Evolutionary conservation across 2,329 filamentous ascomycete species (phyloP).

Genomic region (Arthrobotrys entomopaga): DNA sequence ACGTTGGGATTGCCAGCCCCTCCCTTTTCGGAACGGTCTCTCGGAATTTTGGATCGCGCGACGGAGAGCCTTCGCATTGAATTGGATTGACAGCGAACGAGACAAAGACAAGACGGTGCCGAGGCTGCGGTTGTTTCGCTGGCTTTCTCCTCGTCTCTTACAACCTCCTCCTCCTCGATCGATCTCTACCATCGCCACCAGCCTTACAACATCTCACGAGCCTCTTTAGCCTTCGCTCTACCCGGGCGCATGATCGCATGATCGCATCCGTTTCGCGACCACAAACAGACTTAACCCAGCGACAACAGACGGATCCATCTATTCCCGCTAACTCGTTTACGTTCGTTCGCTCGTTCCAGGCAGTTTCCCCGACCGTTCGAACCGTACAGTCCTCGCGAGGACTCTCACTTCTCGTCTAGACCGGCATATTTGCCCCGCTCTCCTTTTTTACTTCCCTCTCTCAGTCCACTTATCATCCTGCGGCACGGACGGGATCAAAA

Average conservation of each 20-base stretch:
- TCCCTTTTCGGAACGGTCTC: conserved; percentile 44
- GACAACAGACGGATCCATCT: conserved; percentile 7
- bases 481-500: conserved; percentile 3
- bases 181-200: not conserved
- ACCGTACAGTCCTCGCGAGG: conserved; percentile 22
- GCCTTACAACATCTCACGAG: not conserved
- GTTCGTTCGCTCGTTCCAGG: conserved; percentile 2
- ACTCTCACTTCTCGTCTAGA: conserved; percentile 34
- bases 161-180: conserved; percentile 22
- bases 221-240: conserved; percentile 17
- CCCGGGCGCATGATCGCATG: conserved; percentile 29
- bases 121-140: conserved; percentile 20
- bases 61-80: too few relatives aligned
- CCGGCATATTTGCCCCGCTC: conserved; percentile 1
- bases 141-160: not conserved
- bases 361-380: conserved; percentile 19
- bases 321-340: conserved; percentile 6
- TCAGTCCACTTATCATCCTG: not conserved
- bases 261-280: conserved; percentile 18
- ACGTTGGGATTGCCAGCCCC: conserved; percentile 35
- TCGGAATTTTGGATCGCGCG: not conserved
- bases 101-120: not conserved
- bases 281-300: conserved; percentile 3
- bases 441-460: conserved; percentile 1
- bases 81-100: not conserved